A percentile compares a stretch with the other conserved stretches of the same genome.
These are phyloP conservation scores for Mycena filopes DNA, from an alignment of 768 basidiomycete species.

Conservation along the genomic window DNA sequence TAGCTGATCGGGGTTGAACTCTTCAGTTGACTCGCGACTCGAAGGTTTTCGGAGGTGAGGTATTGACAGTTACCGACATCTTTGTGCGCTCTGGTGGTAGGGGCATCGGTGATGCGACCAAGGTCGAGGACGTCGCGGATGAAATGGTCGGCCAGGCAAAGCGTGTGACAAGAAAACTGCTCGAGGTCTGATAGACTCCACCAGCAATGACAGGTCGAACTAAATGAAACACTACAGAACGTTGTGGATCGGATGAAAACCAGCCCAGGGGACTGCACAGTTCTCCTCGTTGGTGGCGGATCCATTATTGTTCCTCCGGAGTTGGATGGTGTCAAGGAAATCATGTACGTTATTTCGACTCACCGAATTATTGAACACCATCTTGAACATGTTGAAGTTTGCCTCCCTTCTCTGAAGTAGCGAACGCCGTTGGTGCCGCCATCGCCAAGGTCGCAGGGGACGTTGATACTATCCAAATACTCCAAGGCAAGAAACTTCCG, in stretches of 20 bases:
- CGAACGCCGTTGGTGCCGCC: conserved; percentile 71
- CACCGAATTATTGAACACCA: neutral
- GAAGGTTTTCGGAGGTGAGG: conserved; percentile 64
- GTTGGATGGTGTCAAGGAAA: conserved; percentile 60
- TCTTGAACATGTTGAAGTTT: conserved; percentile 28
- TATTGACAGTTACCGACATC: conserved; percentile 71
- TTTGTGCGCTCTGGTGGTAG: conserved; percentile 47
- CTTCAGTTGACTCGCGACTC: conserved; percentile 54
- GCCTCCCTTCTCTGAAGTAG: conserved; percentile 56
- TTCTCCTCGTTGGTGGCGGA: conserved; percentile 75
- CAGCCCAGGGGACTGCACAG: conserved; percentile 61
- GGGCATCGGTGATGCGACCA: conserved; percentile 35
- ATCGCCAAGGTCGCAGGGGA: conserved; percentile 55
- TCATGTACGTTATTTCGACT: conserved; percentile 37
- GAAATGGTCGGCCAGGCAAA: conserved; percentile 31
- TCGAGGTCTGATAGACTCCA: conserved; percentile 37
- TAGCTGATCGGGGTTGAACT: neutral
- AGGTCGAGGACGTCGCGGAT: conserved; percentile 29
- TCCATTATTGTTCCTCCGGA: conserved; percentile 64
- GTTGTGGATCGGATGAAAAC: conserved; percentile 75
- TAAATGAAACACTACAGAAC: conserved; percentile 45
- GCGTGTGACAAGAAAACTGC: conserved; percentile 33
- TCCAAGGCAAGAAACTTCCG: conserved; percentile 44
- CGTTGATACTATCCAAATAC: conserved; percentile 57
- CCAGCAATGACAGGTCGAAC: neutral